Evolutionary conservation across 1,284 basidiomycete species (phyloP).

Genomic region (Marasmius oreades): DNA sequence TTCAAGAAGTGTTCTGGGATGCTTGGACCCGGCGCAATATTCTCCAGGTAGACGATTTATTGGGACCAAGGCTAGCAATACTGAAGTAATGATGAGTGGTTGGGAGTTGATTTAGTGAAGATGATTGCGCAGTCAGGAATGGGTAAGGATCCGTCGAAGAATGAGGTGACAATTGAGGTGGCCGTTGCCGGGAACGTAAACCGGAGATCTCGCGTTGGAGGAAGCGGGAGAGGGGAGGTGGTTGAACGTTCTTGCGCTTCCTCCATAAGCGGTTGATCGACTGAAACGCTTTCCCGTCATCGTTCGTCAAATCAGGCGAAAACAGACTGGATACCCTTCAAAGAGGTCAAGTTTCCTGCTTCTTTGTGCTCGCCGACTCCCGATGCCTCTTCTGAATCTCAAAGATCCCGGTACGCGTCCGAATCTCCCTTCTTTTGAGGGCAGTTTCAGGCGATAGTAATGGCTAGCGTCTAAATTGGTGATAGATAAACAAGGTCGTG

Average conservation of each 20-base stretch:
- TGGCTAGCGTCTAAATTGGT: conserved; percentile 72
- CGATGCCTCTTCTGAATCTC: conserved; percentile 16
- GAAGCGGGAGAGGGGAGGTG: conserved; percentile 26
- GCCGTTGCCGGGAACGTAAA: conserved; percentile 1
- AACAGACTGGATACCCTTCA: conserved; percentile 57
- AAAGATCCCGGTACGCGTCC: conserved; percentile 38
- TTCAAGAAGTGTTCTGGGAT: conserved; percentile 39
- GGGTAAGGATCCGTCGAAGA: not conserved
- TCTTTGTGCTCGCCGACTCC: conserved; percentile 12
- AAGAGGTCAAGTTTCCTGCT: conserved; percentile 20
- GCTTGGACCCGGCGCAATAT: conserved; percentile 43
- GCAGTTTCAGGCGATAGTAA: conserved; percentile 43
- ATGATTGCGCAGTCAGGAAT: not conserved
- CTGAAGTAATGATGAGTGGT: conserved; percentile 30
- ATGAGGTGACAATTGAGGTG: not conserved
- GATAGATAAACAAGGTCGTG: no score
- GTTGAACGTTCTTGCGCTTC: conserved; percentile 56
- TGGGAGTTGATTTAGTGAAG: not conserved
- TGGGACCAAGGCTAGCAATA: conserved; percentile 29
- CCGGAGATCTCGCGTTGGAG: conserved; percentile 23
- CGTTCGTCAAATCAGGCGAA: conserved; percentile 62
- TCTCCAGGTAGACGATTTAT: conserved; percentile 27
- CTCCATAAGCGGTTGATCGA: conserved; percentile 72
- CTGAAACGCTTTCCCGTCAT: conserved; percentile 25
- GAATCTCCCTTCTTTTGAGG: conserved; percentile 16